Evolutionary conservation across 2,329 filamentous ascomycete species (phyloP), one percentile per base, ranked within the genome.

Genomic region (Alternaria arborescens): DNA sequence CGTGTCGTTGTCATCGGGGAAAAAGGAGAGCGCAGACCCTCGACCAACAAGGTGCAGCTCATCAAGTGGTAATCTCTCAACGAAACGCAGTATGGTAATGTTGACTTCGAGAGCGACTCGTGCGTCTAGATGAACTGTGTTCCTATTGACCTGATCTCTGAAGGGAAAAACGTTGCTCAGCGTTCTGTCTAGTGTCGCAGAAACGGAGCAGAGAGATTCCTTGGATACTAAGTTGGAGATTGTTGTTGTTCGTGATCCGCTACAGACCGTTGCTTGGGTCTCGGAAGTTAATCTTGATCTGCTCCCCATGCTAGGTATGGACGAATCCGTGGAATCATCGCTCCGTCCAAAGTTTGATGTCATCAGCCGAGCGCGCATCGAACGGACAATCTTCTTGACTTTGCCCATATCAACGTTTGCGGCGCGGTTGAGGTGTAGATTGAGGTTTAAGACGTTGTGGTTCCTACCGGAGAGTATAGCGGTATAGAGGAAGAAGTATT

Each of bases 1-100:
- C 12, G 26, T 6, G 30, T 30, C 18, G 5, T 22, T n/a, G 5
- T 8, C 24, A 1, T 12, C 10, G 7, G n/a, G 26, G 8, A 16
- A n/a, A 11, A 26, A 16, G 10, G 50, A 42, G 12, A 34, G 12
- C 30, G 8, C 6, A n/a, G 24, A 50, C 8, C 30, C 44, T 52
- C 18, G 43, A n/a, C 34, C 43, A 20, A 61, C 54, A 41, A 14
- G 38, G 7, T 20, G 36, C 20, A 51, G 34, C 8, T 54, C 43
- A 20, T 60, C 52, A 11, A 65, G 30, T 22, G 60, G 47, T 14
- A 60, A 22, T 18, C 48, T 55, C 40, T 46, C 38, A 2, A 16
- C 50, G 8, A 61, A 48, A 16, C 57, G 24, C 12, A 59, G 36
- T 11, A 59, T 59, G 5, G 64, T 59, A 24, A 60, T 34, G 20